phyloP scores from a whole-genome alignment of 148 eudicot genomes.

The Tetragonia tetragonoides region DNA sequence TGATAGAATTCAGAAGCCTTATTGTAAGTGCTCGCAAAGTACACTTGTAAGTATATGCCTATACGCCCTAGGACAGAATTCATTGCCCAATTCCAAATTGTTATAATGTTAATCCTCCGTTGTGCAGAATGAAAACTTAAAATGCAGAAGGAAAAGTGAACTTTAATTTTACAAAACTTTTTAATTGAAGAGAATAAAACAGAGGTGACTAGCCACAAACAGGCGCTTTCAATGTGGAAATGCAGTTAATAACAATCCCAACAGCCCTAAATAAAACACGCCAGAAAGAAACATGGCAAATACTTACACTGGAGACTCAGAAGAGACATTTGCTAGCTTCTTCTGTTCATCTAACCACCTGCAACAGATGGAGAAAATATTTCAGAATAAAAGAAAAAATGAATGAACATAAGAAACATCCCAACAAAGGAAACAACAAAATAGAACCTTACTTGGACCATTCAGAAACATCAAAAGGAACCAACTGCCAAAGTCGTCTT shows the following conservation, averaged over 20 bases:
- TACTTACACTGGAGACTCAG: conserved; percentile 93
- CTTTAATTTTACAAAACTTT: too few relatives aligned
- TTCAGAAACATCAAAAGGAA: conserved; percentile 55
- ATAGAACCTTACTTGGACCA: conserved; percentile 73
- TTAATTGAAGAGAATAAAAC: too few relatives aligned
- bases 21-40: too few relatives aligned
- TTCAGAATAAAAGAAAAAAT: not conserved
- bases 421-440: not conserved
- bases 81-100: not conserved
- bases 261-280: too few relatives aligned
- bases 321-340: conserved; percentile 71
- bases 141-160: too few relatives aligned
- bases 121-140: not conserved
- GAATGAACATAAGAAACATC: not conserved
- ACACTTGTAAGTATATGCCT: too few relatives aligned
- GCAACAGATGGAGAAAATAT: conserved; percentile 13
- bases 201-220: too few relatives aligned
- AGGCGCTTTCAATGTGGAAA: too few relatives aligned
- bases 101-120: not conserved
- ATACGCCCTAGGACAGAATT: not conserved
- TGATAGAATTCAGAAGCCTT: not conserved
- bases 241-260: too few relatives aligned
- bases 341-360: conserved; percentile 97
- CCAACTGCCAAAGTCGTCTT: conserved; percentile 81
- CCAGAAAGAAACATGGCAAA: conserved; percentile 1